A percentile compares a stretch with the other conserved stretches of the same genome.
These are phyloP conservation scores for Yarrowia yakushimensis DNA, from an alignment of 805 yeast species.

Conservation along the genomic window DNA sequence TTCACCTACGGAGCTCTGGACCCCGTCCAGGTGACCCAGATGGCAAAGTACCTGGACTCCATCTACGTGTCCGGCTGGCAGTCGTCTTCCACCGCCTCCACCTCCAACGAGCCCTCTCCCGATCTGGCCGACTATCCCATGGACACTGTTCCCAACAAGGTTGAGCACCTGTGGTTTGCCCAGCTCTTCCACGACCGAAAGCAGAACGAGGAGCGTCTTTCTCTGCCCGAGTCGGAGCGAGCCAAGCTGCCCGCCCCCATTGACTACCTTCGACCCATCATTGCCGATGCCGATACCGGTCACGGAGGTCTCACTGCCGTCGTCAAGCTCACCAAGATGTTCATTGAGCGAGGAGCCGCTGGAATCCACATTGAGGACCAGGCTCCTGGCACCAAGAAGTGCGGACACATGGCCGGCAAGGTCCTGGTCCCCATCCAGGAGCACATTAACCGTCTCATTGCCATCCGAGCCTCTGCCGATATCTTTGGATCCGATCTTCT, in stretches of 20 bases:
- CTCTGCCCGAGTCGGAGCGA: constrained; percentile 59
- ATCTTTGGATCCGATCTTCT: constrained; percentile 82
- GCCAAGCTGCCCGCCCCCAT: constrained; percentile 59
- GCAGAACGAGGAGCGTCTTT: constrained; percentile 78
- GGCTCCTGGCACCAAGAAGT: constrained; percentile 97
- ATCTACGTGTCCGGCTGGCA: constrained; percentile 98
- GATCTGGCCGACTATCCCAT: constrained; percentile 98
- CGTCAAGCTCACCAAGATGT: constrained; percentile 90
- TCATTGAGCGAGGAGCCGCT: constrained; percentile 97
- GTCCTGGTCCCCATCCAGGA: constrained; percentile 97
- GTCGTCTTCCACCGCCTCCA: constrained; percentile 95
- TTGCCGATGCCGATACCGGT: constrained; percentile 98
- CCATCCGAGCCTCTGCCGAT: constrained; percentile 94
- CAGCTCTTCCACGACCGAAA: constrained; percentile 96
- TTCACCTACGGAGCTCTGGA: constrained; percentile 95
- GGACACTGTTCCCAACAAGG: constrained; percentile 98
- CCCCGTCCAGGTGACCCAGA: constrained; percentile 92
- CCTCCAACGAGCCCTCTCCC: constrained; percentile 96
- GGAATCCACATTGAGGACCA: constrained; percentile 99
- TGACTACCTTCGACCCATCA: constrained; percentile 89
- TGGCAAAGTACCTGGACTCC: constrained; percentile 92
- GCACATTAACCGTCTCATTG: constrained; percentile 90
- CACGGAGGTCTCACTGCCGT: constrained; percentile 98
- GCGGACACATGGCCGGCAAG: constrained; percentile 99
- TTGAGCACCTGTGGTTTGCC: constrained; percentile 93